A percentile compares a stretch with the other conserved stretches of the same genome.
Conservation (phyloP, 2,329 filamentous ascomycete species). For the Fusarium sp. region DNA sequence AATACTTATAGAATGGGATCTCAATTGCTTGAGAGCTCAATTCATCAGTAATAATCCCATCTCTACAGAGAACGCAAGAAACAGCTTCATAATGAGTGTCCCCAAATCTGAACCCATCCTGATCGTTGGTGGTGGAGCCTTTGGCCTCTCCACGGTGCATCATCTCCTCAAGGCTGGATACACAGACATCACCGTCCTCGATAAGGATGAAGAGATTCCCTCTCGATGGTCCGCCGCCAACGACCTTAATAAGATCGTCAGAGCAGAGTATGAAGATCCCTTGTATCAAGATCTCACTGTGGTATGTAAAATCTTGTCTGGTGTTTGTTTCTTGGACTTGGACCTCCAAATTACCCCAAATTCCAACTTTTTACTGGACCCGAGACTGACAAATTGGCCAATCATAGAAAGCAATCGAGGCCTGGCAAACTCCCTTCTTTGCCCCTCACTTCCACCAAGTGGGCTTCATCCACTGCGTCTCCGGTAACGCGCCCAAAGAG, state of each 20-base stretch:
- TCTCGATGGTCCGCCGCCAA: conserved; percentile 68
- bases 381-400: not conserved
- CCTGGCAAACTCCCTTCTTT: conserved; percentile 68
- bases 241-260: conserved; percentile 74
- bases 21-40: not conserved
- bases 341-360: not conserved
- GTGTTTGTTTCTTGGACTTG: not conserved
- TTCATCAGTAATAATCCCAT: too few relatives aligned
- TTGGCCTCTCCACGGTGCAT: conserved; percentile 65
- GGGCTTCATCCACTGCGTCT: conserved; percentile 63
- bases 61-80: too few relatives aligned
- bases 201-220: conserved; percentile 58
- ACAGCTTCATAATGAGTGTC: conserved; percentile 31
- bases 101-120: conserved; percentile 50
- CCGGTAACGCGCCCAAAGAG: conserved; percentile 63
- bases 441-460: conserved; percentile 65
- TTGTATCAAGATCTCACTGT: conserved; percentile 70
- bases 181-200: conserved; percentile 64
- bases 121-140: conserved; percentile 64
- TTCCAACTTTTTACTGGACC: not conserved
- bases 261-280: conserved; percentile 71
- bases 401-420: conserved; percentile 63
- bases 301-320: conserved; percentile 51
- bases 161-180: conserved; percentile 63
- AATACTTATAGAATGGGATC: not conserved